Percentiles rank a stretch among this genome's conserved stretches.
Conservation (phyloP, 116 monocot genomes). For the Posidonia oceanica region DNA sequence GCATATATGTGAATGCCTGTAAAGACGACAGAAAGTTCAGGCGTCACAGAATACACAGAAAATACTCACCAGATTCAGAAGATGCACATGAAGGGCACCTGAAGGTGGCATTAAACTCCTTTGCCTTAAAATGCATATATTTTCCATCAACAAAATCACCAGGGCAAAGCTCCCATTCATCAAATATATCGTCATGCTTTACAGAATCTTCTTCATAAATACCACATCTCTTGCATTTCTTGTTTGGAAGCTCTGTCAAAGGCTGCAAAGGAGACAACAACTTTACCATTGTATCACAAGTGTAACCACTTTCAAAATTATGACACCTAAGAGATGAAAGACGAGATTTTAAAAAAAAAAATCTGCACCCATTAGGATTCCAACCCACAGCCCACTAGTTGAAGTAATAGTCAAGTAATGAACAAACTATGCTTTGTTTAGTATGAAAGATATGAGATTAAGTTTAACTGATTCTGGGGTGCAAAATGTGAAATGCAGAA, state of each 20-base stretch:
- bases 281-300: neutral
- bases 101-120: conserved; percentile 69
- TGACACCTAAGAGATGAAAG: neutral
- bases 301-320: neutral
- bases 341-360: no score
- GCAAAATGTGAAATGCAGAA: no score
- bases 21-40: neutral
- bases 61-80: conserved; percentile 23
- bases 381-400: no score
- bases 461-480: no score
- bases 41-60: neutral
- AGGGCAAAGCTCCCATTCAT: conserved; percentile 66
- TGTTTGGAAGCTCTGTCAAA: conserved; percentile 52
- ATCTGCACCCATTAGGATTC: no score
- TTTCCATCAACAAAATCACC: conserved; percentile 44
- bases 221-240: conserved; percentile 67
- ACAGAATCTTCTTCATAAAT: conserved; percentile 37
- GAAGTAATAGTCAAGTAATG: no score
- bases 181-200: conserved; percentile 40
- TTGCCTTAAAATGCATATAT: conserved; percentile 36
- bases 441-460: no score
- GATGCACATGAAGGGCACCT: conserved; percentile 29
- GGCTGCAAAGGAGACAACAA: conserved; percentile 32
- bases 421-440: no score
- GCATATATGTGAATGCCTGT: neutral